phyloP scores from a whole-genome alignment of 2,329 filamentous ascomycete genomes.

The Aureobasidium sp. region DNA sequence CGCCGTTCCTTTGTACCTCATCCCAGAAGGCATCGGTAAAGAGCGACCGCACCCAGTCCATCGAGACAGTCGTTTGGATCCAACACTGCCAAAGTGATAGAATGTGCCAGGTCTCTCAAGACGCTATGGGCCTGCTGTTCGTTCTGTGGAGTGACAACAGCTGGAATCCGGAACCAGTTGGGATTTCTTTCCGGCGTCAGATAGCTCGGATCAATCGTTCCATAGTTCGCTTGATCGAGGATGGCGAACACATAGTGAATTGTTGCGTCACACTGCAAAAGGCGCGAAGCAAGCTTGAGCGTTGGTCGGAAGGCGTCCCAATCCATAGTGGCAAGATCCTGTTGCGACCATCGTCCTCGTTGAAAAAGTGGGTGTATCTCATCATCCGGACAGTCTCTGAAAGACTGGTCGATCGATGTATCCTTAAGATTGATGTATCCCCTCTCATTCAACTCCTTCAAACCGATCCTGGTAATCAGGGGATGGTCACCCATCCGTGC shows the following conservation, averaged over 20 bases:
- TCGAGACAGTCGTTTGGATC: not conserved
- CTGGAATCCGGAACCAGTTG: not conserved
- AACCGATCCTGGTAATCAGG: not conserved
- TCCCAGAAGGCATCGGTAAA: not conserved
- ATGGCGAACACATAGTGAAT: not conserved
- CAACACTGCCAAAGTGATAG: not conserved
- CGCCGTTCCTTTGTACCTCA: not conserved
- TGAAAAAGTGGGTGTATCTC: not conserved
- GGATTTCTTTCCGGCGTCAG: not conserved
- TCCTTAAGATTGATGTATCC: not conserved
- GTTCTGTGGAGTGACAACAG: not conserved
- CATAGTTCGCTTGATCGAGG: not conserved
- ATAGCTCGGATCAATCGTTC: not conserved
- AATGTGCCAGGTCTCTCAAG: not conserved
- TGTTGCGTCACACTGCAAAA: not conserved
- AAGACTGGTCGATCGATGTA: not conserved
- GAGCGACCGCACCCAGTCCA: not conserved
- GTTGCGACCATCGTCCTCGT: not conserved
- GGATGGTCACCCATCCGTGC: not conserved
- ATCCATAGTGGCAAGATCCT: not conserved
- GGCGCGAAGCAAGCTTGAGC: not conserved
- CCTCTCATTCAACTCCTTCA: not conserved
- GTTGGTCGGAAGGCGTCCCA: not conserved
- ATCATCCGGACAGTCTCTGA: not conserved
- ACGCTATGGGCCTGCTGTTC: not conserved